A percentile compares a stretch with the other conserved stretches of the same genome.
Evolutionary conservation across 225 moss, liverwort and hornwort genomes (phyloP).

Genomic region (Marchantia paleacea): DNA sequence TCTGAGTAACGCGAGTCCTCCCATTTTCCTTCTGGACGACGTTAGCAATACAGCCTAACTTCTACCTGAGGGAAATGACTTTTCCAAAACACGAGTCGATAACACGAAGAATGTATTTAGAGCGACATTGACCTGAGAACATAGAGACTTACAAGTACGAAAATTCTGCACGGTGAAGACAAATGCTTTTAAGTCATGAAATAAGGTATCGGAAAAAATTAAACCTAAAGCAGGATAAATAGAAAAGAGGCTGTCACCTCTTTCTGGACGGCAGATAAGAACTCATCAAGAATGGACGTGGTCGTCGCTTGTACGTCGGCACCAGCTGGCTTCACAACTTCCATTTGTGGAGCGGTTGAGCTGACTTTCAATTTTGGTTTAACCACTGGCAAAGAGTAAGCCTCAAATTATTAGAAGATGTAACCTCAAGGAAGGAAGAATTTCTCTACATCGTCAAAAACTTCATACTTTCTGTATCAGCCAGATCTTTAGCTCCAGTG

Average conservation of each 20-base stretch:
- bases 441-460: neutral
- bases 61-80: no score
- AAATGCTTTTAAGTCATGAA: neutral
- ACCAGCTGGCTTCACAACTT: constrained; percentile 28
- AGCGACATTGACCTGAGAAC: no score
- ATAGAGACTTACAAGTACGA: neutral
- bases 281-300: constrained; percentile 46
- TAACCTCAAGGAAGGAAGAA: neutral
- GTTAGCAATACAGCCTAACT: no score
- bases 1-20: no score
- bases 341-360: constrained; percentile 26
- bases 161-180: neutral
- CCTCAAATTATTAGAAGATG: neutral
- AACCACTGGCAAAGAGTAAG: constrained; percentile 10
- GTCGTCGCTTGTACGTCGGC: constrained; percentile 48
- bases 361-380: constrained; percentile 45
- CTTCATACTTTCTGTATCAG: neutral
- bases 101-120: no score
- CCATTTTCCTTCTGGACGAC: no score
- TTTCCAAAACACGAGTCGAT: no score
- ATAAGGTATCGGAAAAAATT: no score
- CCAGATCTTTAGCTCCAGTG: neutral
- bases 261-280: constrained; percentile 47
- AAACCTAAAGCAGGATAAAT: neutral
- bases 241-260: constrained; percentile 5